phyloP scores from a whole-genome alignment of 2,329 filamentous ascomycete genomes.

The Drechmeria coniospora region DNA sequence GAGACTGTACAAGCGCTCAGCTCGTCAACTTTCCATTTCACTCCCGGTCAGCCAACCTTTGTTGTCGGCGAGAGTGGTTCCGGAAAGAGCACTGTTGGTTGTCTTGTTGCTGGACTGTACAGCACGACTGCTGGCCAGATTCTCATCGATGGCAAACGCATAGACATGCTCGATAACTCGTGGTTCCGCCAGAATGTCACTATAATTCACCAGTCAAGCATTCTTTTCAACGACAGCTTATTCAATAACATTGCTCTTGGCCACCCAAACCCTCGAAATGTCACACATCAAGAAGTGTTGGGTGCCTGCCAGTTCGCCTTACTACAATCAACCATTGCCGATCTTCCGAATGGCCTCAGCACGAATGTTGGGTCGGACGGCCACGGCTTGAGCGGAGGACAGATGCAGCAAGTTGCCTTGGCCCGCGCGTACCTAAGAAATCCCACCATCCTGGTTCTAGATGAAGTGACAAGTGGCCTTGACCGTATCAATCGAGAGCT shows the following conservation, averaged over 20 bases:
- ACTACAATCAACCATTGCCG: constrained; percentile 49
- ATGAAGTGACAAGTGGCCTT: constrained; percentile 77
- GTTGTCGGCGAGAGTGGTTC: constrained; percentile 78
- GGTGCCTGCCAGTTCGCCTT: constrained; percentile 51
- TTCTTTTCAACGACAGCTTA: constrained; percentile 70
- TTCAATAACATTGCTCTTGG: constrained; percentile 67
- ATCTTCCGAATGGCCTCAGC: constrained; percentile 53
- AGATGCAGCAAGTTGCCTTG: constrained; percentile 67
- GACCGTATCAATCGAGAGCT: constrained; percentile 54
- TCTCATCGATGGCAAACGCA: constrained; percentile 46
- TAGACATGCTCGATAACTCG: constrained; percentile 44
- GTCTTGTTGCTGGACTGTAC: constrained; percentile 68
- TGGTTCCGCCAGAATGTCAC: constrained; percentile 71
- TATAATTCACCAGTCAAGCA: constrained; percentile 67
- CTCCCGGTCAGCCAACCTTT: constrained; percentile 58
- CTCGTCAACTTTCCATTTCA: constrained; percentile 54
- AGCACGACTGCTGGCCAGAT: constrained; percentile 49
- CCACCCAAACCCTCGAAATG: constrained; percentile 28
- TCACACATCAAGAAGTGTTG: constrained; percentile 39
- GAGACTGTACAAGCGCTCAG: constrained; percentile 42
- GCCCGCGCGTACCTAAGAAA: constrained; percentile 65
- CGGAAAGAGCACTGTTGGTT: constrained; percentile 79
- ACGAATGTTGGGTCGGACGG: constrained; percentile 59
- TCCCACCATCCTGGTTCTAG: constrained; percentile 66
- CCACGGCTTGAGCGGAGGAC: constrained; percentile 63